These are phyloP conservation scores for Penstemon barbatus DNA, from an alignment of 257 asterid species.

Conservation along the genomic window DNA sequence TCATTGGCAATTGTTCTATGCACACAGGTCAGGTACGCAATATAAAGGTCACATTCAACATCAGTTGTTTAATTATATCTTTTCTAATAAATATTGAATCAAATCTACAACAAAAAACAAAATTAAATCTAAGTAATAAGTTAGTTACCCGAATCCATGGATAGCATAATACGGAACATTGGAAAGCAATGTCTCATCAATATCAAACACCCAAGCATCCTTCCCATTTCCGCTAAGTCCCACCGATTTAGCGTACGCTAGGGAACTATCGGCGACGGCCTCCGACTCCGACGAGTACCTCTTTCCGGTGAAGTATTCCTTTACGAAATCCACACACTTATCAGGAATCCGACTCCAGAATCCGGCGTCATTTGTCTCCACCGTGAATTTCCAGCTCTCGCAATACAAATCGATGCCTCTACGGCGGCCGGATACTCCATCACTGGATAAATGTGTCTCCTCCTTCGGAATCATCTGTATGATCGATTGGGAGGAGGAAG, in stretches of 20 bases:
- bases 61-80: neutral
- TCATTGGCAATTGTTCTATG: neutral
- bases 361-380: conserved; percentile 79
- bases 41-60: neutral
- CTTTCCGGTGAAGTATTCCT: conserved; percentile 55
- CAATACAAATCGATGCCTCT: conserved; percentile 43
- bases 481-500: conserved; percentile 40
- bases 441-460: conserved; percentile 17
- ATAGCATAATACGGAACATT: conserved; percentile 69
- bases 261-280: conserved; percentile 59
- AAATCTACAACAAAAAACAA: neutral
- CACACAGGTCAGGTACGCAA: neutral
- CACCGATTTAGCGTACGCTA: conserved; percentile 46
- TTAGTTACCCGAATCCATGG: conserved; percentile 72
- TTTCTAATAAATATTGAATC: no score
- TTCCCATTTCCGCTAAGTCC: conserved; percentile 48
- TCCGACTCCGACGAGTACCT: conserved; percentile 53
- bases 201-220: conserved; percentile 86
- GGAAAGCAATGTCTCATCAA: conserved; percentile 84
- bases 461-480: conserved; percentile 40
- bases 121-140: neutral
- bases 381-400: conserved; percentile 80
- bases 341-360: conserved; percentile 51
- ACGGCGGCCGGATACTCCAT: conserved; percentile 32
- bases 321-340: conserved; percentile 53